Percentiles rank a stretch among this genome's conserved stretches.
Evolutionary conservation across 495 filamentous ascomycete species (phyloP).

Genomic region (Lophiotrema nucula): DNA sequence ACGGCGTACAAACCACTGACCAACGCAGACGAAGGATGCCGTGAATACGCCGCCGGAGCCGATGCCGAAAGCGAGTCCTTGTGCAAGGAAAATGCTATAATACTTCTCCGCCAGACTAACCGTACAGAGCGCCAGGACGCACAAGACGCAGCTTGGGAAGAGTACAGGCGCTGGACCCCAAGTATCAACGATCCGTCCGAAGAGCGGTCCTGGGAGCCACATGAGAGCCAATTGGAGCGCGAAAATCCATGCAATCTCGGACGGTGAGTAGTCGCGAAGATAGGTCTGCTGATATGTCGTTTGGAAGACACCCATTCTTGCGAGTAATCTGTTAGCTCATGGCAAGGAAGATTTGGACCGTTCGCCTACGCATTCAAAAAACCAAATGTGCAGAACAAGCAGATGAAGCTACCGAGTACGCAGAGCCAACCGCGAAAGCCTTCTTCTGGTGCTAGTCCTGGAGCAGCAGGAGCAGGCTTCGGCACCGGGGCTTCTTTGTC

Average conservation of each 20-base stretch:
- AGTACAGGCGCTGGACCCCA: background rate
- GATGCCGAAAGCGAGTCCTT: background rate
- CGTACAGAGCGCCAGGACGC: background rate
- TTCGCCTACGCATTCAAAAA: background rate
- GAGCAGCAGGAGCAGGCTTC: no score
- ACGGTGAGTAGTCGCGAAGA: background rate
- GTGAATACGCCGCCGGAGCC: background rate
- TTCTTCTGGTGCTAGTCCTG: background rate
- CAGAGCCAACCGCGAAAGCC: background rate
- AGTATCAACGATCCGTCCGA: background rate
- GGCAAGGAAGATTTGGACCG: background rate
- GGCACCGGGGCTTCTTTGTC: no score
- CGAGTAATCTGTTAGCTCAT: background rate
- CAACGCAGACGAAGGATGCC: background rate
- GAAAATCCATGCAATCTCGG: background rate
- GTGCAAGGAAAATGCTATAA: background rate
- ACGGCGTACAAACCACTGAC: background rate
- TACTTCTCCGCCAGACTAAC: background rate
- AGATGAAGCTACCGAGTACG: background rate
- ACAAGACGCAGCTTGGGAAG: background rate
- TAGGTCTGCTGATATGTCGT: background rate
- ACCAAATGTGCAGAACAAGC: background rate
- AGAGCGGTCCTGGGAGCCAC: background rate
- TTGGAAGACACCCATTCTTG: slow-evolving; percentile 4
- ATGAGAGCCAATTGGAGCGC: background rate